phyloP scores from a whole-genome alignment of 805 yeast species.

The Citeromyces nyonsensis region DNA sequence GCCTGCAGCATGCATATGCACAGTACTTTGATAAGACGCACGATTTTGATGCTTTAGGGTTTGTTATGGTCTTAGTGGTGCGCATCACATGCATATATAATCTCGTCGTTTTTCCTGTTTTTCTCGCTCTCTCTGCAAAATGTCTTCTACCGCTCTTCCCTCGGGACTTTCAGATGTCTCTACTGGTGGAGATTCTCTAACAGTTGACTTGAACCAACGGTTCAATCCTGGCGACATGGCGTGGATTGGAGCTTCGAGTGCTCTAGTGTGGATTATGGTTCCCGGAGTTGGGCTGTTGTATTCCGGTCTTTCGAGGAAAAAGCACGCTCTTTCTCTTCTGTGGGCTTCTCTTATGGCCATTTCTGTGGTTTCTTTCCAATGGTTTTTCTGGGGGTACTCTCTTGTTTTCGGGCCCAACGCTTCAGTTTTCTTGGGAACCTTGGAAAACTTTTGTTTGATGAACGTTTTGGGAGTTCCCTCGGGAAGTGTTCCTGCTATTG shows the following conservation, averaged over 20 bases:
- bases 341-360: conserved; percentile 93
- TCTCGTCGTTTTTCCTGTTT: no score
- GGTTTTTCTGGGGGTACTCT: conserved; percentile 98
- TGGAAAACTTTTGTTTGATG: conserved; percentile 68
- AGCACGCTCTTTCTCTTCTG: conserved; percentile 84
- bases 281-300: conserved; percentile 92
- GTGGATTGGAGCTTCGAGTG: conserved; percentile 69
- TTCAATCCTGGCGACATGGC: conserved; percentile 70
- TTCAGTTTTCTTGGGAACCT: conserved; percentile 63
- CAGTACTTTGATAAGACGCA: no score
- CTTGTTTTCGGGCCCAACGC: conserved; percentile 45
- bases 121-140: background rate
- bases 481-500: conserved; percentile 62
- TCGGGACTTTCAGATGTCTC: conserved; percentile 38
- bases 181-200: conserved; percentile 72
- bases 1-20: no score
- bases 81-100: no score
- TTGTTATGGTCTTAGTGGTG: no score
- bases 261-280: conserved; percentile 87
- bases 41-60: no score
- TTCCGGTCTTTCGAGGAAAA: conserved; percentile 87
- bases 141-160: conserved; percentile 8
- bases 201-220: conserved; percentile 53
- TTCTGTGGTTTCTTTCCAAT: conserved; percentile 75
- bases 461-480: conserved; percentile 73